These are phyloP conservation scores for Chlorella variabilis DNA, from an alignment of 163 green algal genomes.

Conservation along the genomic window DNA sequence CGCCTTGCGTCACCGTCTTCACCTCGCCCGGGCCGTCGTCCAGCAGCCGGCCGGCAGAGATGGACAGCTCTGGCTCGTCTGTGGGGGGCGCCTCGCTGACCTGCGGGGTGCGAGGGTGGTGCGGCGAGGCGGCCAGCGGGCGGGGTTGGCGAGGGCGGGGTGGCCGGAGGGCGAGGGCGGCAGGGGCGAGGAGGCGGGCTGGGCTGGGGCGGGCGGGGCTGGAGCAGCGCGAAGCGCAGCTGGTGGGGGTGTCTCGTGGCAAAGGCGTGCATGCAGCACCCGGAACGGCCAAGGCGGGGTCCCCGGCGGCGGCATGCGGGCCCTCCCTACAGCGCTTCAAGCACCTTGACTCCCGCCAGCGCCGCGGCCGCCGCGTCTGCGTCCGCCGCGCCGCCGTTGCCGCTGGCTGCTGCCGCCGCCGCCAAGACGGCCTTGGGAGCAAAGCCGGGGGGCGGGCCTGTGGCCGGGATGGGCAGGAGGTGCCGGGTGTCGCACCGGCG, in stretches of 20 bases:
- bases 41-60: constrained; percentile 26
- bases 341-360: background rate
- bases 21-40: constrained; percentile 30
- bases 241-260: too few relatives aligned
- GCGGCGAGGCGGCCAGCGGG: background rate
- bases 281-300: too few relatives aligned
- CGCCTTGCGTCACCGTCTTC: constrained; percentile 51
- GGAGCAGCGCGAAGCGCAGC: too few relatives aligned
- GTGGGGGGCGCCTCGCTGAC: constrained; percentile 7
- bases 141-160: background rate
- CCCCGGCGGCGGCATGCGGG: too few relatives aligned
- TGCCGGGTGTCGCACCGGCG: background rate
- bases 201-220: too few relatives aligned
- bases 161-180: background rate
- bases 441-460: constrained; percentile 47
- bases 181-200: too few relatives aligned
- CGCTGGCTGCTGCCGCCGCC: background rate
- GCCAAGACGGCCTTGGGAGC: background rate
- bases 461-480: background rate
- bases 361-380: constrained; percentile 11
- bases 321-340: background rate
- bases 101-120: background rate
- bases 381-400: background rate
- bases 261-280: too few relatives aligned
- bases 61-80: constrained; percentile 32